phyloP scores from a whole-genome alignment of 768 basidiomycete species.

The Mycena crocata region DNA sequence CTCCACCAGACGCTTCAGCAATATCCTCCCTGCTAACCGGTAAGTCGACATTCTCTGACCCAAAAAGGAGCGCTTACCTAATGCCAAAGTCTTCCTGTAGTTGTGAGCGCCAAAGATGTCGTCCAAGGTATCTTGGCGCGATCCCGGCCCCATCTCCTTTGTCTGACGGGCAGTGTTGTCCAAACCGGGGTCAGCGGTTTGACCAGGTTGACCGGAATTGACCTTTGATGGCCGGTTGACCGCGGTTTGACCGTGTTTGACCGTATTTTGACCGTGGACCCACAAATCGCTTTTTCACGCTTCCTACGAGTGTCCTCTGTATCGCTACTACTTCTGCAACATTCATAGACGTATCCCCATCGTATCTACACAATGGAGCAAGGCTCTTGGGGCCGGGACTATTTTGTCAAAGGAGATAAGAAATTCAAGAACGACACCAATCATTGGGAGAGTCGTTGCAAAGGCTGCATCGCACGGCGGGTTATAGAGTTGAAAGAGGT shows the following conservation, averaged over 20 bases:
- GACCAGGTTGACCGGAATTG: too few relatives aligned
- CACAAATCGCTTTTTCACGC: too few relatives aligned
- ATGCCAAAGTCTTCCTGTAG: neutral
- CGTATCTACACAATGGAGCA: too few relatives aligned
- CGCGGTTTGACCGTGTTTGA: too few relatives aligned
- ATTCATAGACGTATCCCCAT: too few relatives aligned
- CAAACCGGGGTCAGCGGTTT: too few relatives aligned
- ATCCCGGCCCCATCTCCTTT: neutral
- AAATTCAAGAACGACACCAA: neutral
- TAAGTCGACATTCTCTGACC: neutral
- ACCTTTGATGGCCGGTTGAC: too few relatives aligned
- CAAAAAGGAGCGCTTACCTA: neutral
- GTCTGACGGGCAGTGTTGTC: too few relatives aligned
- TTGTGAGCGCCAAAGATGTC: conserved; percentile 1
- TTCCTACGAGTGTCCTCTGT: too few relatives aligned
- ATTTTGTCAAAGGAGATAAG: neutral
- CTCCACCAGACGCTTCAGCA: neutral
- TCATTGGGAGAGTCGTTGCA: neutral
- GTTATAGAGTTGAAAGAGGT: neutral
- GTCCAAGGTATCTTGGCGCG: conserved; percentile 4
- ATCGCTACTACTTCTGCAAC: too few relatives aligned
- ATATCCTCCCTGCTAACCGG: neutral
- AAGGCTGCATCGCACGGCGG: neutral
- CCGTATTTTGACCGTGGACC: too few relatives aligned
- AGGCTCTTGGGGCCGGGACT: neutral